These are phyloP conservation scores for Fusarium chuoi DNA, from an alignment of 2,329 filamentous ascomycete genomes.

Conservation along the genomic window DNA sequence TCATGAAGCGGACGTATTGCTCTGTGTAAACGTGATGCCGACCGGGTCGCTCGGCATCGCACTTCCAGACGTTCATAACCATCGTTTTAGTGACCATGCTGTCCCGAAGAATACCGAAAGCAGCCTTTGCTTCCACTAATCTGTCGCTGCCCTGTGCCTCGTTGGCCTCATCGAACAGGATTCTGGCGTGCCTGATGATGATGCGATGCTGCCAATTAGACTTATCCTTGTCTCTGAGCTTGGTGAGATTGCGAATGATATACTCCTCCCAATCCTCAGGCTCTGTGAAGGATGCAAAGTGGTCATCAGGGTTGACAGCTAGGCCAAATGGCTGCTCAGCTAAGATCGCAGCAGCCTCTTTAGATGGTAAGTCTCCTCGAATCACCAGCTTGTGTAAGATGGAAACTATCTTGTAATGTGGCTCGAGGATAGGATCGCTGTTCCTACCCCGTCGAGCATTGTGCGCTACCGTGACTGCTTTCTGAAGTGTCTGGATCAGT, in stretches of 20 bases:
- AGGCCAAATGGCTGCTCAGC: slow-evolving; percentile 65
- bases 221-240: slow-evolving; percentile 79
- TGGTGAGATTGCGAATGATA: slow-evolving; percentile 61
- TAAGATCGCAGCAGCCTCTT: slow-evolving; percentile 63
- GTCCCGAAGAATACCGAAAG: slow-evolving; percentile 79
- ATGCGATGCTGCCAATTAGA: slow-evolving; percentile 96
- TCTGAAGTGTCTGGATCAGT: slow-evolving; percentile 62
- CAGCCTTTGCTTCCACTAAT: slow-evolving; percentile 76
- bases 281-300: slow-evolving; percentile 50
- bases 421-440: slow-evolving; percentile 85
- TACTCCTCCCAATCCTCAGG: slow-evolving; percentile 70
- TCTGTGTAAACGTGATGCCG: slow-evolving; percentile 93
- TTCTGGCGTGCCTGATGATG: slow-evolving; percentile 75
- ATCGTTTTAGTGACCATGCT: slow-evolving; percentile 92
- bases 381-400: slow-evolving; percentile 83
- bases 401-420: slow-evolving; percentile 90
- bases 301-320: slow-evolving; percentile 47
- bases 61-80: slow-evolving; percentile 95
- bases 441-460: slow-evolving; percentile 65
- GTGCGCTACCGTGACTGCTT: slow-evolving; percentile 61
- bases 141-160: slow-evolving; percentile 54
- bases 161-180: slow-evolving; percentile 61
- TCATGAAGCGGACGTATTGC: slow-evolving; percentile 85
- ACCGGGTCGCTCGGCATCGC: slow-evolving; percentile 83
- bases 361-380: slow-evolving; percentile 58